Conservation (phyloP, 2,329 filamentous ascomycete species). For the Ceratocystis papillata region DNA sequence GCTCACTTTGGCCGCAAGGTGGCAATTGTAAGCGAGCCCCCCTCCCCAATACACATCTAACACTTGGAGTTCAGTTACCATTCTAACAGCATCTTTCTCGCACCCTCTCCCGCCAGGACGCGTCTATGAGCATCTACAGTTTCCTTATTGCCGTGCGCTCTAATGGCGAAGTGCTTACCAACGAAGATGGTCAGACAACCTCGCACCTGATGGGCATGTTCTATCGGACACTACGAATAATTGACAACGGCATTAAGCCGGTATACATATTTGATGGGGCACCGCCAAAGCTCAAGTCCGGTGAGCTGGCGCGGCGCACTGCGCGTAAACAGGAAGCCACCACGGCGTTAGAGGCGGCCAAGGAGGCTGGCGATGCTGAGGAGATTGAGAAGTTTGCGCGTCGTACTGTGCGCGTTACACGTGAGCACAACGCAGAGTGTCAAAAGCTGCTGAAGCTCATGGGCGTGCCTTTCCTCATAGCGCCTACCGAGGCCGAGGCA, state of each 20-base stretch:
- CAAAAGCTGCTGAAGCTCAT: conserved; percentile 84
- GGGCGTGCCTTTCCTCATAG: conserved; percentile 91
- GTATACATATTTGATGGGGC: conserved; percentile 97
- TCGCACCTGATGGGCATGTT: conserved; percentile 99
- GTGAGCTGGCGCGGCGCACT: conserved; percentile 90
- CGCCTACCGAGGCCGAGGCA: conserved; percentile 92
- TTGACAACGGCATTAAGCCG: conserved; percentile 97
- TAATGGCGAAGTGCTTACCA: conserved; percentile 91
- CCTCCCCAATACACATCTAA: no score
- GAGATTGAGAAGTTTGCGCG: conserved; percentile 98
- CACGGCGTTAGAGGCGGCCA: conserved; percentile 85
- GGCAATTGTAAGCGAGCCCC: conserved; percentile 63
- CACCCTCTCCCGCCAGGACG: conserved; percentile 40
- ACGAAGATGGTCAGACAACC: conserved; percentile 88
- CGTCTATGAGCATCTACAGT: conserved; percentile 98
- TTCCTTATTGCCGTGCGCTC: conserved; percentile 96
- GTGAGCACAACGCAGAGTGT: conserved; percentile 92
- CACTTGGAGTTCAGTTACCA: no score
- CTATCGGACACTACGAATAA: conserved; percentile 94
- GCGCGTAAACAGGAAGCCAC: conserved; percentile 88
- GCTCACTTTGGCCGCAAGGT: conserved; percentile 98
- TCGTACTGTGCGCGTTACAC: conserved; percentile 85
- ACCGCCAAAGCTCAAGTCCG: conserved; percentile 93
- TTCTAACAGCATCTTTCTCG: neutral
- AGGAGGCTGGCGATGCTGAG: conserved; percentile 90